Percentiles rank a stretch among this genome's conserved stretches.
phyloP scores from a whole-genome alignment of 352 stramenopile genomes.

The Phytophthora multivora region DNA sequence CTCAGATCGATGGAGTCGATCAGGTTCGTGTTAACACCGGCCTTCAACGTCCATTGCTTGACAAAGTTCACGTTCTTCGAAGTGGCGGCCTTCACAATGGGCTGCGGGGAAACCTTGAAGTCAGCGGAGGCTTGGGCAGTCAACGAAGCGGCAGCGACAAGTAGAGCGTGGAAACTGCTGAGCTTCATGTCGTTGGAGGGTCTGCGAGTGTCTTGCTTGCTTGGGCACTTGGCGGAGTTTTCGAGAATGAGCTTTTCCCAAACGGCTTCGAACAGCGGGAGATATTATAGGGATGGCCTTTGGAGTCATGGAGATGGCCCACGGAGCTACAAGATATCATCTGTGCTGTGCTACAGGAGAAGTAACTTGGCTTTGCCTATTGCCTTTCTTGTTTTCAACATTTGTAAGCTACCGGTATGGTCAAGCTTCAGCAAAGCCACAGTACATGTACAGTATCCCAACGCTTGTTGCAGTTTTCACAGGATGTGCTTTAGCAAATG shows the following conservation, averaged over 20 bases:
- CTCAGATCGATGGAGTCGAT: slow-evolving; percentile 27
- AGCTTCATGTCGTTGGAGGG: slow-evolving; percentile 12
- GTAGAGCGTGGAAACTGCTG: slow-evolving; percentile 16
- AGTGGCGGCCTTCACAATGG: slow-evolving; percentile 6
- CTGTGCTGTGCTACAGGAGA: slow-evolving; percentile 18
- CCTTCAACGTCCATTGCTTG: slow-evolving; percentile 30
- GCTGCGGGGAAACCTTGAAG: slow-evolving; percentile 15
- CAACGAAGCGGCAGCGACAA: slow-evolving; percentile 18
- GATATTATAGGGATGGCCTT: background rate
- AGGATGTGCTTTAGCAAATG: slow-evolving; percentile 5
- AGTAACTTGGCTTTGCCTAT: slow-evolving; percentile 6
- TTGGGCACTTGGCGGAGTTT: slow-evolving; percentile 22
- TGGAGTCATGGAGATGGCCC: background rate
- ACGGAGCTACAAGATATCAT: slow-evolving; percentile 5
- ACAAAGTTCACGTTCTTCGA: slow-evolving; percentile 24
- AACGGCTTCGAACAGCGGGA: background rate
- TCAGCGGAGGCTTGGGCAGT: slow-evolving; percentile 12
- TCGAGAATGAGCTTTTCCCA: slow-evolving; percentile 21
- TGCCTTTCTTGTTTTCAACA: background rate
- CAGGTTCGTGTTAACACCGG: slow-evolving; percentile 2
- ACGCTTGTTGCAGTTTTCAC: slow-evolving; percentile 10
- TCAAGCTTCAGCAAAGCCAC: background rate
- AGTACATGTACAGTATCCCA: no score
- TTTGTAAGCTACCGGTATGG: no score
- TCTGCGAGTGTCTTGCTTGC: background rate